Conservation (phyloP, 345 rosid genomes). For the Cardamine chenopodiifolia region DNA sequence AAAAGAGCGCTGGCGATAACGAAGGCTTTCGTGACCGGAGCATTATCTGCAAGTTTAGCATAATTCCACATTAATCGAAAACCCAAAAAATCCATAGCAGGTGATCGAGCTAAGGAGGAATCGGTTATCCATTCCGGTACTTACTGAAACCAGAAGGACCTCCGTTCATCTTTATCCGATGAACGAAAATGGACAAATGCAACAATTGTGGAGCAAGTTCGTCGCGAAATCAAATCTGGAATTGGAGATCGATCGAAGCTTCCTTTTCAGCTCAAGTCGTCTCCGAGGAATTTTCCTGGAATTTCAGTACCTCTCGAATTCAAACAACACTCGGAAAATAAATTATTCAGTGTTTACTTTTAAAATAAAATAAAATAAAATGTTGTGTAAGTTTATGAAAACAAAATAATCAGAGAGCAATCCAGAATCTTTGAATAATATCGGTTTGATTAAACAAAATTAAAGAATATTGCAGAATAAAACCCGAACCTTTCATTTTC, state of each 20-base stretch:
- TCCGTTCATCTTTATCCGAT: slow-evolving; percentile 72
- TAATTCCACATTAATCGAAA: slow-evolving; percentile 14
- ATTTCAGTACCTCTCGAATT: slow-evolving; percentile 1
- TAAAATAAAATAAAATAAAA: background rate
- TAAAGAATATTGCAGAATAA: background rate
- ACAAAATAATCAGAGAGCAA: background rate
- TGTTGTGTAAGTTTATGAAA: background rate
- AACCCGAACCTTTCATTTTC: no score
- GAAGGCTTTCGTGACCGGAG: slow-evolving; percentile 74
- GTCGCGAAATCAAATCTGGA: slow-evolving; percentile 29
- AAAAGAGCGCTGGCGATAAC: slow-evolving; percentile 61
- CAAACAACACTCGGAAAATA: slow-evolving; percentile 1
- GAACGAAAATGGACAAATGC: background rate
- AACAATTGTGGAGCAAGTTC: no score
- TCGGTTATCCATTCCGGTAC: slow-evolving; percentile 14
- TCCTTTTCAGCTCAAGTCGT: slow-evolving; percentile 15
- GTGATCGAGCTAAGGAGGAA: background rate
- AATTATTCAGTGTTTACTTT: background rate
- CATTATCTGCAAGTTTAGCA: slow-evolving; percentile 60
- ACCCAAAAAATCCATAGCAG: background rate
- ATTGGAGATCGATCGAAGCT: slow-evolving; percentile 17
- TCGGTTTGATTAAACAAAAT: background rate
- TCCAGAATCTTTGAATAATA: slow-evolving; percentile 21
- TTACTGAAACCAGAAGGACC: slow-evolving; percentile 96
- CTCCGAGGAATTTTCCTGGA: slow-evolving; percentile 19